Evolutionary conservation across 352 stramenopile genomes (phyloP).

Genomic region (Pythium dissotocum): DNA sequence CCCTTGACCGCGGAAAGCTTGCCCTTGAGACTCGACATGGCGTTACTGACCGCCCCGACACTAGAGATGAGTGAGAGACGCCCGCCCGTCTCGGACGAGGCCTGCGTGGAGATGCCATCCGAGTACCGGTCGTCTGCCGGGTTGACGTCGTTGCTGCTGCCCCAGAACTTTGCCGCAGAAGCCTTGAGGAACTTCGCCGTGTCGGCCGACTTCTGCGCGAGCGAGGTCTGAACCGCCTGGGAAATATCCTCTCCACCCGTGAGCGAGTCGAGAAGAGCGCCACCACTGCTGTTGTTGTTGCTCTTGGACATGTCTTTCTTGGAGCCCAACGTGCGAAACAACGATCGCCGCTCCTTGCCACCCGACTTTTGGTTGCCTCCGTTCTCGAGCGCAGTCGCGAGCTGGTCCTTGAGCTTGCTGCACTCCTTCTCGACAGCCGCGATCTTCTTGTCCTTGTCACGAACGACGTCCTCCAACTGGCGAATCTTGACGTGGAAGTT

Average conservation of each 20-base stretch:
- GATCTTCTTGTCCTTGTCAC: slow-evolving; percentile 87
- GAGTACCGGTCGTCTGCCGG: slow-evolving; percentile 46
- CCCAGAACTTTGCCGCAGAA: slow-evolving; percentile 72
- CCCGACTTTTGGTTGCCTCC: slow-evolving; percentile 37
- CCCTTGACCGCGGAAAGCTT: slow-evolving; percentile 74
- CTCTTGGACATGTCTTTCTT: slow-evolving; percentile 59
- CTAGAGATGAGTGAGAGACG: slow-evolving; percentile 69
- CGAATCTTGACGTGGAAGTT: slow-evolving; percentile 87
- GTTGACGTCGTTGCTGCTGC: slow-evolving; percentile 40
- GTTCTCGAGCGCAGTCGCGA: slow-evolving; percentile 22
- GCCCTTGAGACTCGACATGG: slow-evolving; percentile 76
- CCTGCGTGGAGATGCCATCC: slow-evolving; percentile 34
- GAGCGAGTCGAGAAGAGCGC: slow-evolving; percentile 38
- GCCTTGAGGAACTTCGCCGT: slow-evolving; percentile 77
- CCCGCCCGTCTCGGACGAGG: slow-evolving; percentile 39
- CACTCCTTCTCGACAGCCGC: slow-evolving; percentile 68
- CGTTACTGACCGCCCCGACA: slow-evolving; percentile 47
- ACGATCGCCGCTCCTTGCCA: slow-evolving; percentile 48
- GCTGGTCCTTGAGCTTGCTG: slow-evolving; percentile 63
- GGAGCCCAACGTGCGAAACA: slow-evolving; percentile 72
- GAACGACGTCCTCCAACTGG: slow-evolving; percentile 69
- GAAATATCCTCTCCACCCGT: slow-evolving; percentile 36
- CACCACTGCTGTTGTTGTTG: slow-evolving; percentile 27
- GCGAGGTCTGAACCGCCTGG: slow-evolving; percentile 49
- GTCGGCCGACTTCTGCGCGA: slow-evolving; percentile 73